Percentiles rank a stretch among this genome's conserved stretches.
Conservation (phyloP, 768 basidiomycete genomes). For the Boletus subcaerulescens region DNA sequence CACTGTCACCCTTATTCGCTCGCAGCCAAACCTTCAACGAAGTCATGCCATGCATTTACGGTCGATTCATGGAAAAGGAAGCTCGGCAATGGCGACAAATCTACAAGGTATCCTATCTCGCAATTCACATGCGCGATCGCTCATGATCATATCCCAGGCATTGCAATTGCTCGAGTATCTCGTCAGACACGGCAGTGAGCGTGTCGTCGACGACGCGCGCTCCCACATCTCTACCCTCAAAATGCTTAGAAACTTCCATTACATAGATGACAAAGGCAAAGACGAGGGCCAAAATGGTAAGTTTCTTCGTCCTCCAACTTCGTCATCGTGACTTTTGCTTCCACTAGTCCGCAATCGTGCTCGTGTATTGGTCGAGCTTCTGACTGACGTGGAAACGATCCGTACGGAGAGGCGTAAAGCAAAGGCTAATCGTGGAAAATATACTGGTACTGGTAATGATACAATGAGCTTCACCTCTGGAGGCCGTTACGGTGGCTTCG, state of each 20-base stretch:
- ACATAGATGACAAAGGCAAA: slow-evolving; percentile 97
- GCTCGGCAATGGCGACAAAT: slow-evolving; percentile 98
- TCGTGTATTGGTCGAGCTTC: slow-evolving; percentile 86
- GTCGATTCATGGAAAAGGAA: slow-evolving; percentile 97
- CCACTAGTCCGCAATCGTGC: slow-evolving; percentile 87
- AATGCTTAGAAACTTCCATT: slow-evolving; percentile 97
- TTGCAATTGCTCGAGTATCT: slow-evolving; percentile 93
- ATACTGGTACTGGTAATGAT: slow-evolving; percentile 84
- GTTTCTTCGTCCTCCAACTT: slow-evolving; percentile 2
- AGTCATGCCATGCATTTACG: slow-evolving; percentile 97
- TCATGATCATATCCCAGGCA: slow-evolving; percentile 47
- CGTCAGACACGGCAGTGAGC: slow-evolving; percentile 94
- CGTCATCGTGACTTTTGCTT: neutral
- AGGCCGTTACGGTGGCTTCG: slow-evolving; percentile 69
- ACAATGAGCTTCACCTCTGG: slow-evolving; percentile 60
- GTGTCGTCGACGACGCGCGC: slow-evolving; percentile 96
- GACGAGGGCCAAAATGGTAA: slow-evolving; percentile 97
- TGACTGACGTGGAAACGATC: slow-evolving; percentile 89
- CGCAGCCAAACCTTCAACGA: slow-evolving; percentile 95
- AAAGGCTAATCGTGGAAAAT: slow-evolving; percentile 87
- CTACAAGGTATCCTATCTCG: slow-evolving; percentile 69
- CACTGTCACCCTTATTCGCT: slow-evolving; percentile 7
- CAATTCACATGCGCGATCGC: neutral
- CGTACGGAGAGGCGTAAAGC: slow-evolving; percentile 89
- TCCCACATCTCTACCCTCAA: slow-evolving; percentile 94